Base-by-base conservation (phyloP, 2,329 filamentous ascomycete genomes). In the Pezicula carpinea region DNA sequence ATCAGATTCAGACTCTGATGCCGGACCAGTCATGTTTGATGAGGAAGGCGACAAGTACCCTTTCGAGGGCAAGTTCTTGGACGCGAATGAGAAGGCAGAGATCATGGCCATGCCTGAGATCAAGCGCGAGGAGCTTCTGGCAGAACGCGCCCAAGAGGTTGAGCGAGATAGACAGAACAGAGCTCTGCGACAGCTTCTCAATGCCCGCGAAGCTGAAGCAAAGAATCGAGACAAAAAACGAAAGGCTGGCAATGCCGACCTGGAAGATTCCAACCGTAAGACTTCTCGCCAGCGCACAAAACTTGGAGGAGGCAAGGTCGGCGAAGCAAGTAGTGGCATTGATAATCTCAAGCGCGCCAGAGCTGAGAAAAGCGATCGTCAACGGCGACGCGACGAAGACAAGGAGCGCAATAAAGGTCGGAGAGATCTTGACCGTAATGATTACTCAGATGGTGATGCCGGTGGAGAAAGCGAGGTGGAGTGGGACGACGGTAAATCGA, bases 41-140 rank as follows among this genome's bases (percentile, higher is more conserved):
- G 76, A 80, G 42, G 76, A 83, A 47, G 76, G 79, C 45, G 78
- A 84, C 61, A 73, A 85, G 47, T 93, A 95, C 63, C 90, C 92
- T 0, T 79, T 96, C 53, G 93, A 99, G 55, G 91, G 92, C 58
- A 83, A 93, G 60, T 93, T 89, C 65, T 78, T 80, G 58, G 87
- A 81, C 55, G 75, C 82, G 38, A 76, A 80, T 33, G 88, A 93
- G 62, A 91, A 88, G 66, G 77, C 77, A 6, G 75, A 86, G 43
- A 93, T 99, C 52, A 83, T 93, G 77, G 79, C 76, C 47, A 82
- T 96, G 78, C 85, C 90, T 23, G 91, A 97, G 70, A 84, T 97
- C 43, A 84, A 95, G 63, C 86, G 92, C 53, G 93, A 99, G 67
- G 82, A 89, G 63, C 84, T 96, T 38, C 79, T 99, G 6, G 92